Evolutionary conservation across 2,329 filamentous ascomycete species (phyloP), one percentile per base, ranked within the genome.

Genomic region (Phialophora macrospora): DNA sequence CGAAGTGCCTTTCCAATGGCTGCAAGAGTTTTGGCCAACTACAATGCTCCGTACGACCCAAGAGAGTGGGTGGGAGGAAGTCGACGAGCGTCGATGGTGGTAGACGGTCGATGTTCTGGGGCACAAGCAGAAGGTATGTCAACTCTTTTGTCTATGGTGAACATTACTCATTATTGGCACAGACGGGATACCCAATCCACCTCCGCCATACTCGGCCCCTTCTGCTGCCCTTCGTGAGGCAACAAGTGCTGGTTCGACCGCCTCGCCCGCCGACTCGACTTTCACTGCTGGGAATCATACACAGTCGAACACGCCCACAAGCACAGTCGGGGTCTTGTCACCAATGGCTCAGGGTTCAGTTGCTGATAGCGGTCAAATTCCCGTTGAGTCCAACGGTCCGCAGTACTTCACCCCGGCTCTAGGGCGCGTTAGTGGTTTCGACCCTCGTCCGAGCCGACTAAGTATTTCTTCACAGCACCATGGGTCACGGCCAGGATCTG

Each of bases 21-120:
- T n/a, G 75, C 76, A 54, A 77, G 81, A 68, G 75, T 78, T 54
- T 62, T 73, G 7, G 63, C 74, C 30, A 72, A 73, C 32, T 82
- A 80, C 68, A 81, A 73, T 71, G 75, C 78, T 26, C 77, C 79
- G 8, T 83, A 83, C 67, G 81, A 83, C 68, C 81, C 81, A 41
- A 80, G 80, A 66, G 79, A 82, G 74, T 83, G 81, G 81, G 80
- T 77, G 0, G 77, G 78, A 22, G 76, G 79, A 51, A 74, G 75
- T 59, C 68, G 59, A 22, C 56, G 60, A 30, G 44, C 60, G 5
- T 71, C 67, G 20, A 34, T 66, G 34, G 56, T 63, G 46, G 14
- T 61, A 32, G 65, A 64, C 26, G 32, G 52, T 38, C 63, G 55
- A 22, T 32, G 26, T 44, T 20, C 44, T 26, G 59, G 54, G 9